These are phyloP conservation scores for Xerocomus nothofagi DNA, from an alignment of 1,284 basidiomycete species.

Conservation along the genomic window DNA sequence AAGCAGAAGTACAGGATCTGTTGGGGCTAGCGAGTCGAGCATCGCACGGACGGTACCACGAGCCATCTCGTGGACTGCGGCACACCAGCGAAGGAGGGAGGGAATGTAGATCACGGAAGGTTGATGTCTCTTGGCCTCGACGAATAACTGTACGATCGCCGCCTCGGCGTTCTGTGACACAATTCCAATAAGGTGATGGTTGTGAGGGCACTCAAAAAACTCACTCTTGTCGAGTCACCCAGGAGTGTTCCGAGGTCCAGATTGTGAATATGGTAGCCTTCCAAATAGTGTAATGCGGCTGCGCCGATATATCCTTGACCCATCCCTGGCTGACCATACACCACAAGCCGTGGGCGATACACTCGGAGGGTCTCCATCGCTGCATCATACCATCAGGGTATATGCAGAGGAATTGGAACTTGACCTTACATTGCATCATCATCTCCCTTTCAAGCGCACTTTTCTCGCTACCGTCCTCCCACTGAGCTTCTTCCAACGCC, in stretches of 20 bases:
- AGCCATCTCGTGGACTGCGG: slow-evolving; percentile 82
- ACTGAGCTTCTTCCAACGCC: slow-evolving; percentile 94
- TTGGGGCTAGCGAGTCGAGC: slow-evolving; percentile 86
- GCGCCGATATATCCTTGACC: slow-evolving; percentile 91
- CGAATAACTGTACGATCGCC: slow-evolving; percentile 92
- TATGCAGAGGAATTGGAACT: not conserved
- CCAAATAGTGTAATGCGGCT: slow-evolving; percentile 89
- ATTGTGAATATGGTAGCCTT: slow-evolving; percentile 95
- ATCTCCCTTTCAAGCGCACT: slow-evolving; percentile 81
- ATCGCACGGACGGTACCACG: slow-evolving; percentile 86
- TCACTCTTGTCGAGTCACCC: slow-evolving; percentile 85
- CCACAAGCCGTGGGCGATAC: slow-evolving; percentile 85
- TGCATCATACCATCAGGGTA: slow-evolving; percentile 34
- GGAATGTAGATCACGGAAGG: slow-evolving; percentile 97
- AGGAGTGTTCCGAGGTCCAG: slow-evolving; percentile 89
- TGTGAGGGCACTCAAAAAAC: slow-evolving; percentile 22
- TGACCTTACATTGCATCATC: slow-evolving; percentile 75
- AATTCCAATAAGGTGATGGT: not conserved
- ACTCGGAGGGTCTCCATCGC: slow-evolving; percentile 91
- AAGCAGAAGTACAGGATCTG: slow-evolving; percentile 90
- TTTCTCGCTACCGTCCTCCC: slow-evolving; percentile 69
- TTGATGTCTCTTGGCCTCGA: slow-evolving; percentile 96
- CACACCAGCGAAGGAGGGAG: slow-evolving; percentile 84
- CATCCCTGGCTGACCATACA: slow-evolving; percentile 85
- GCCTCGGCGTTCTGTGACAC: slow-evolving; percentile 79